phyloP scores from a whole-genome alignment of 352 stramenopile species.

The Globisporangium emineosum region DNA sequence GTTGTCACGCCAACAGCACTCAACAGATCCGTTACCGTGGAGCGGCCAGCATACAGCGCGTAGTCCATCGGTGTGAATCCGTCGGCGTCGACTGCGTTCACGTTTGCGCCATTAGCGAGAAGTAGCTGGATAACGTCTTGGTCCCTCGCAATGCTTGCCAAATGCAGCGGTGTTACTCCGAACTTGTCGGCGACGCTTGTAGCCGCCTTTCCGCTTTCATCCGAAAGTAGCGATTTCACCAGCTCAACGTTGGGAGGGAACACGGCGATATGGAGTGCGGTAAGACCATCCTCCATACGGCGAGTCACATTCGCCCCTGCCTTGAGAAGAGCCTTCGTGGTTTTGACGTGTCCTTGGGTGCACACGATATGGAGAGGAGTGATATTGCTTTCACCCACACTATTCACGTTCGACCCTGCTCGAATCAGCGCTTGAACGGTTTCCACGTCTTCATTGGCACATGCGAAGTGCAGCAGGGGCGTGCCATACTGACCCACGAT shows the following conservation, averaged over 20 bases:
- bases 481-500: not conserved
- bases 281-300: no score
- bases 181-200: no score
- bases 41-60: not conserved
- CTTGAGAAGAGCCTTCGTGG: not conserved
- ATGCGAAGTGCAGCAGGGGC: not conserved
- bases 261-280: no score
- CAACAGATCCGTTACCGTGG: no score
- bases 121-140: not conserved
- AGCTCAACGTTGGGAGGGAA: no score
- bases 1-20: not conserved
- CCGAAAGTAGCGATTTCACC: no score
- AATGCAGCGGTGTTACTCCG: no score
- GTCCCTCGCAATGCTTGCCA: no score
- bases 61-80: not conserved
- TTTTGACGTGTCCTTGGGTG: not conserved
- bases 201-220: no score
- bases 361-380: not conserved
- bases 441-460: not conserved
- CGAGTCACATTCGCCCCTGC: no score
- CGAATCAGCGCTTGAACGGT: not conserved
- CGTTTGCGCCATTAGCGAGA: not conserved
- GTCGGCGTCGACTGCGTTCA: slow-evolving; percentile 12
- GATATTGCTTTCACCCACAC: not conserved
- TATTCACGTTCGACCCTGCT: not conserved